Conservation (phyloP, 257 asterid genomes). For the Plantago ovata region DNA sequence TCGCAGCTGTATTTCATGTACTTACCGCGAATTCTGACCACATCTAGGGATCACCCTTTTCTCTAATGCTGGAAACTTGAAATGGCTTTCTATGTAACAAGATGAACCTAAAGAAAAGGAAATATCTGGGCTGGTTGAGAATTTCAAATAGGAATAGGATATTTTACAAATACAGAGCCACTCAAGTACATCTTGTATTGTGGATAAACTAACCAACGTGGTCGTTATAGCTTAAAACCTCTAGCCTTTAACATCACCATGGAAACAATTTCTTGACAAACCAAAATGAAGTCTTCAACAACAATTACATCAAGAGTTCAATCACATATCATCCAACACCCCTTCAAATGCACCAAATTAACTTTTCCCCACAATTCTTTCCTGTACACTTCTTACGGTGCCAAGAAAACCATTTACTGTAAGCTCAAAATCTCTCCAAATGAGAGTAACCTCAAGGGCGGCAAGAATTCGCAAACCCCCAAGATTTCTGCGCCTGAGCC, state of each 20-base stretch:
- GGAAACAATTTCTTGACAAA: not conserved
- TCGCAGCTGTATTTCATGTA: no score
- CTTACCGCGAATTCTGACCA: no score
- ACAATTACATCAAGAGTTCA: constrained; percentile 9
- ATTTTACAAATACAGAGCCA: not conserved
- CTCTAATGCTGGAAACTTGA: no score
- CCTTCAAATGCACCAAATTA: constrained; percentile 16
- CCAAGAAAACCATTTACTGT: constrained; percentile 17
- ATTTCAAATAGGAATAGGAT: no score
- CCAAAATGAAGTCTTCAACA: constrained; percentile 12
- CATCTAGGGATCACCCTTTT: no score
- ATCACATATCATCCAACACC: constrained; percentile 1
- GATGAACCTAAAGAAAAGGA: no score
- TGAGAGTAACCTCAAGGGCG: constrained; percentile 11
- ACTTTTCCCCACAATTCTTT: constrained; percentile 21
- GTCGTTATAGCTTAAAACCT: constrained; percentile 8
- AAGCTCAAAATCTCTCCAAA: constrained; percentile 32
- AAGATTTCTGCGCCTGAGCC: constrained; percentile 47
- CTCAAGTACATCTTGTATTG: not conserved
- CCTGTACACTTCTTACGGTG: constrained; percentile 8
- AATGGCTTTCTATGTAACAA: no score
- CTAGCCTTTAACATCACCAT: constrained; percentile 4
- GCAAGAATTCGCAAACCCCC: constrained; percentile 13
- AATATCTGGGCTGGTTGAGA: no score
- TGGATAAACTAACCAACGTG: constrained; percentile 33